These are phyloP conservation scores for Nothopassalora personata DNA, from an alignment of 2,329 filamentous ascomycete genomes.

Conservation along the genomic window DNA sequence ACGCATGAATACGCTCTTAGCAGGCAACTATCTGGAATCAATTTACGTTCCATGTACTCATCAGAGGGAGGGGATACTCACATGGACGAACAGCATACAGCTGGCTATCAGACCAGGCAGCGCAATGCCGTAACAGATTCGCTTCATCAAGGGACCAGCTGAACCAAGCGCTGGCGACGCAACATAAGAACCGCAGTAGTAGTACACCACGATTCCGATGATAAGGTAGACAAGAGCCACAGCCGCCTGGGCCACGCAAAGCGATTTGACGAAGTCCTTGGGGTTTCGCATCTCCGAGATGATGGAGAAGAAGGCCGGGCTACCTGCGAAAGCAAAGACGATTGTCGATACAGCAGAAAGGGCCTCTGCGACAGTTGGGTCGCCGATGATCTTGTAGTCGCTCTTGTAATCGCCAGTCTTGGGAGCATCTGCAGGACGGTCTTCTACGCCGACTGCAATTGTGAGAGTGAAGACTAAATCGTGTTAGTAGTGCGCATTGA, in stretches of 20 bases:
- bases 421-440: constrained; percentile 32
- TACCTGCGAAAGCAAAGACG: constrained; percentile 38
- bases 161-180: constrained; percentile 46
- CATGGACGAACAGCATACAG: constrained; percentile 26
- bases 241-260: constrained; percentile 27
- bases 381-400: constrained; percentile 27
- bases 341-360: constrained; percentile 56
- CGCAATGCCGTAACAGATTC: constrained; percentile 40
- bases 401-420: constrained; percentile 25
- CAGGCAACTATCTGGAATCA: constrained; percentile 15
- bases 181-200: constrained; percentile 45
- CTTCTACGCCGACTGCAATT: constrained; percentile 31
- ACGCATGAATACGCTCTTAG: constrained; percentile 27
- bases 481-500: constrained; percentile 9
- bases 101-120: constrained; percentile 21
- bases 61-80: background rate
- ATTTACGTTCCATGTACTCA: background rate
- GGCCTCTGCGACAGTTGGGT: constrained; percentile 43
- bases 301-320: constrained; percentile 36
- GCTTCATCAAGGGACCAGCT: constrained; percentile 41
- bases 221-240: constrained; percentile 32
- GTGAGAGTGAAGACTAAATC: constrained; percentile 27
- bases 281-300: constrained; percentile 38
- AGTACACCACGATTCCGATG: constrained; percentile 42
- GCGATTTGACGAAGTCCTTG: constrained; percentile 29